Base-by-base conservation (phyloP, 257 asterid species). In the Solanum verrucosum region DNA sequence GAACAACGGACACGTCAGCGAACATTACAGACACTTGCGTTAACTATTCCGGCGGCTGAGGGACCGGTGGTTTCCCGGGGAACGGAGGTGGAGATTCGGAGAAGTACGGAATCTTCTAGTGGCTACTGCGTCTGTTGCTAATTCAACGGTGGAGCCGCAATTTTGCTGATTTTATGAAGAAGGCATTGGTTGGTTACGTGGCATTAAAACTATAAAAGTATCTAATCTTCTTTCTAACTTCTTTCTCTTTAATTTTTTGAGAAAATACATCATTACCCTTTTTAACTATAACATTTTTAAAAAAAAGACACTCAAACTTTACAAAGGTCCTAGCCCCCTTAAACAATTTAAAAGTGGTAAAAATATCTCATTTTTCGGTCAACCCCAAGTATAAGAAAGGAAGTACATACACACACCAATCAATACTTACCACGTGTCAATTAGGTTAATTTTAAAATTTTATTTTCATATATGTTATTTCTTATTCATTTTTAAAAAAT, bases 21-120 rank as follows among this genome's bases (percentile, higher is more conserved):
- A 93, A 89, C 9, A 95, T 87, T 85, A 94, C 93, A 85, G 95
- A 89, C 87, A 94, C 56, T 82, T 92, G 95, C 96, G 93, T 91
- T 88, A 5, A 46, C 85, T 81, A 46, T 46, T 46, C 68, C 59
- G 77, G 77, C 2, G 23, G 38, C 12, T 27, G 77, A 29, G 23
- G 21, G 12, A 29, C 23, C 77, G 13, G 42, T 33, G n/a, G 14
- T 33, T 71, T 33, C 2, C 79, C 42, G 42, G 79, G 38, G 78
- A 18, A 33, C 14, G 79, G 4, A 18, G 9, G 65, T 56, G 11
- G 65, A 56, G 65, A 6, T 56, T 56, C 25, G 65, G 0, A 7
- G 65, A 56, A 20, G 25, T 4, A 20, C 65, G 59, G 59, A 77
- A 77, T 77, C 84, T 40, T 40, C 84, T 78, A 56, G 60, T 40